A percentile compares a stretch with the other conserved stretches of the same genome.
phyloP scores from a whole-genome alignment of 1,284 basidiomycete species.

The Neolentinus lepideus region DNA sequence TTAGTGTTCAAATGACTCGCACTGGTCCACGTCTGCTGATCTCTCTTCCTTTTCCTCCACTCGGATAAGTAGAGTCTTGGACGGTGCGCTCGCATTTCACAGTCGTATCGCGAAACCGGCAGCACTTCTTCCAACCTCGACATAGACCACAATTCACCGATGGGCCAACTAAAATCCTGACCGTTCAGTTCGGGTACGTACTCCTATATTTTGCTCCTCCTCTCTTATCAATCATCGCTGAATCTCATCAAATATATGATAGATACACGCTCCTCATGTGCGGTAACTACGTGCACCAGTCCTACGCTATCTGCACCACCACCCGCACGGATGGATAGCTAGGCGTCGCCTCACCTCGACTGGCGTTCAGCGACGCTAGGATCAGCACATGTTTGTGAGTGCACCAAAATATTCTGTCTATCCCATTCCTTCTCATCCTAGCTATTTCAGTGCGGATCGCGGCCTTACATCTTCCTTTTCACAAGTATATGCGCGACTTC shows the following conservation, averaged over 20 bases:
- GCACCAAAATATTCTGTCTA: too few species aligned
- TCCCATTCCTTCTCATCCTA: too few species aligned
- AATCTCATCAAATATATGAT: slow-evolving; percentile 2
- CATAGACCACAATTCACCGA: slow-evolving; percentile 81
- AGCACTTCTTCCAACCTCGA: slow-evolving; percentile 97
- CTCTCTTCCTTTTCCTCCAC: slow-evolving; percentile 63
- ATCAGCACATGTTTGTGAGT: slow-evolving; percentile 30
- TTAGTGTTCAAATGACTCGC: slow-evolving; percentile 93
- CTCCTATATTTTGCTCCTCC: slow-evolving; percentile 7
- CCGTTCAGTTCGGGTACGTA: slow-evolving; percentile 74
- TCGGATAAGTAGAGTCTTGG: slow-evolving; percentile 95
- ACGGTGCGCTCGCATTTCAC: slow-evolving; percentile 77
- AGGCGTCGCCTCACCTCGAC: slow-evolving; percentile 56
- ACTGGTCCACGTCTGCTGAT: slow-evolving; percentile 68
- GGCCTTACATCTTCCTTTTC: too few species aligned
- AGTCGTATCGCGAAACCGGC: slow-evolving; percentile 77
- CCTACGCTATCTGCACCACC: slow-evolving; percentile 67
- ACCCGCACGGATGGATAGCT: slow-evolving; percentile 46
- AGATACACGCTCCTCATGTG: slow-evolving; percentile 73
- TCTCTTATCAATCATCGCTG: not conserved
- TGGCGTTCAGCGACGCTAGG: slow-evolving; percentile 38
- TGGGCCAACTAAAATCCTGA: slow-evolving; percentile 76
- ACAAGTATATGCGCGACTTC: too few species aligned
- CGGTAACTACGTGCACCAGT: slow-evolving; percentile 74
- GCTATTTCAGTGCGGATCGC: too few species aligned